phyloP scores from a whole-genome alignment of 306 rosid genomes.

The Rosa multiflora region DNA sequence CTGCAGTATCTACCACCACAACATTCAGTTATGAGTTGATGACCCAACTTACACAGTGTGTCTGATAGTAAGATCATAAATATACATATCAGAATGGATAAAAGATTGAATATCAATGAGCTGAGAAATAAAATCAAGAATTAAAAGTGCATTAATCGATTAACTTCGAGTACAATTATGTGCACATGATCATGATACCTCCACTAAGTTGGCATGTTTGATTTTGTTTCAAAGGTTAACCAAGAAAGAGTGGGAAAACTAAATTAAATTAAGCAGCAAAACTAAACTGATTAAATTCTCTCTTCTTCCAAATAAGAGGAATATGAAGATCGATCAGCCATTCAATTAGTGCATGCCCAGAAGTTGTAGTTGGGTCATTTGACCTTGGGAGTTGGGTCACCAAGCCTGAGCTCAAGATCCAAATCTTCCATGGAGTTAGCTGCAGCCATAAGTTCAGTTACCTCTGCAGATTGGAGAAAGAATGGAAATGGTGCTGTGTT shows the following conservation, averaged over 20 bases:
- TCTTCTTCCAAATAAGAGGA: neutral
- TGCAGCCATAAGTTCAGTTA: slow-evolving; percentile 16
- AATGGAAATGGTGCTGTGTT: slow-evolving; percentile 31
- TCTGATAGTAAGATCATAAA: neutral
- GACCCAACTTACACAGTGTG: neutral
- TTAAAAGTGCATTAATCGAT: neutral
- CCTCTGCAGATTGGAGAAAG: slow-evolving; percentile 35
- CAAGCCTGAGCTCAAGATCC: slow-evolving; percentile 96
- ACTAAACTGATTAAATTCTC: neutral
- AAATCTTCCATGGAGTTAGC: slow-evolving; percentile 41
- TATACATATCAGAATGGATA: neutral
- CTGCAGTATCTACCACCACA: neutral
- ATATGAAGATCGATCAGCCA: slow-evolving; percentile 3
- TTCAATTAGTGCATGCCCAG: neutral
- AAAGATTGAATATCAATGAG: neutral
- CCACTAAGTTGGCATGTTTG: neutral
- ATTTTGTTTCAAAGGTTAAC: neutral
- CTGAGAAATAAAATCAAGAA: neutral
- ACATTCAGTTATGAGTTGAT: neutral
- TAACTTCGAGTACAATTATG: neutral
- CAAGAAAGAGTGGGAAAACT: slow-evolving; percentile 1
- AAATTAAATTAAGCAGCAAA: neutral
- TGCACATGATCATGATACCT: neutral
- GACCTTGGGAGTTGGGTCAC: slow-evolving; percentile 45
- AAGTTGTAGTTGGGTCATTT: slow-evolving; percentile 6